phyloP scores from a whole-genome alignment of 2,329 filamentous ascomycete species.

The Spiromastix sp. region DNA sequence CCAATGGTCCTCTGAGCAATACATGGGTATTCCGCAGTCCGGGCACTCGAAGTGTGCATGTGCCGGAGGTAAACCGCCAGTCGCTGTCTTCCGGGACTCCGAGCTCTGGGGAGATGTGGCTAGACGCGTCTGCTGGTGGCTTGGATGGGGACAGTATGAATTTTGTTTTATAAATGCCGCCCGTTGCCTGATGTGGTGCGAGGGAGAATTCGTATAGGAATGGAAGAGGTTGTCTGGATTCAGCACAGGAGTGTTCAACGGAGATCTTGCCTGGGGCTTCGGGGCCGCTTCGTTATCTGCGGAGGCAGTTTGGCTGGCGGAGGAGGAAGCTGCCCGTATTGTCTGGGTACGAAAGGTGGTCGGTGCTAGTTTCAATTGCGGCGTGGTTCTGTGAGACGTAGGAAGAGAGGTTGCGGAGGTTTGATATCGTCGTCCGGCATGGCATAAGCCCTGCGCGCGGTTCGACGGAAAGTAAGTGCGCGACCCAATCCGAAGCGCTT shows the following conservation, averaged over 20 bases:
- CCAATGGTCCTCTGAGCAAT: slow-evolving; percentile 92
- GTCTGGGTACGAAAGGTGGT: background rate
- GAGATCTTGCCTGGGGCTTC: background rate
- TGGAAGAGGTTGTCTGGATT: slow-evolving; percentile 82
- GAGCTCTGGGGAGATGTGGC: slow-evolving; percentile 55
- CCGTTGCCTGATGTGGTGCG: slow-evolving; percentile 74
- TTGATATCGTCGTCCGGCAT: slow-evolving; percentile 17
- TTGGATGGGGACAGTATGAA: slow-evolving; percentile 84
- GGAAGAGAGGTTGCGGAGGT: background rate
- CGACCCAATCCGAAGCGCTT: slow-evolving; percentile 23
- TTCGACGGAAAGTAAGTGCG: slow-evolving; percentile 14
- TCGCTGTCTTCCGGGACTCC: slow-evolving; percentile 44
- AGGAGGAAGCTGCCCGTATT: slow-evolving; percentile 1
- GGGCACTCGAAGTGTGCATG: slow-evolving; percentile 93
- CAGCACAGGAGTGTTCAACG: slow-evolving; percentile 34
- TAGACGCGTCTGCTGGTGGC: slow-evolving; percentile 65
- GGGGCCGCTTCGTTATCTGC: background rate
- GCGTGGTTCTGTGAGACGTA: background rate
- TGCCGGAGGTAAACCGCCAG: slow-evolving; percentile 49
- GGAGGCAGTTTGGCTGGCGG: background rate
- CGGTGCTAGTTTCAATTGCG: background rate
- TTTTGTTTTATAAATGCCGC: slow-evolving; percentile 88
- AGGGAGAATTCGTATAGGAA: slow-evolving; percentile 78
- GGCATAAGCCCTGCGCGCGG: slow-evolving; percentile 16
- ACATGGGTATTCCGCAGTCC: slow-evolving; percentile 87